Conservation (phyloP, 2,329 filamentous ascomycete species). For the Hyphodiscus sp. region DNA sequence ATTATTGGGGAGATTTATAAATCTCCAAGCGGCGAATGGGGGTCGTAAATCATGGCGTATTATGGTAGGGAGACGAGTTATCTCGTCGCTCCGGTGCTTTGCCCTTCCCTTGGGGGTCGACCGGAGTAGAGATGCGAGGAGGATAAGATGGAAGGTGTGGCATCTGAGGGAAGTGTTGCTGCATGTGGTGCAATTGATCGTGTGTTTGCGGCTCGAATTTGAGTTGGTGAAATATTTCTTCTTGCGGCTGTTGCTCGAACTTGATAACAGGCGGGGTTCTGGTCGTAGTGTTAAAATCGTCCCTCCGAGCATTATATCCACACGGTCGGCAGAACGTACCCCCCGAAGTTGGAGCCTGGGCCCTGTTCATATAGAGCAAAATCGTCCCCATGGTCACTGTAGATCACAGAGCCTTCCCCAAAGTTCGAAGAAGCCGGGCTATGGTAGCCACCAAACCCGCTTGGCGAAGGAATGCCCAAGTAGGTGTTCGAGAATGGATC, state of each 20-base stretch:
- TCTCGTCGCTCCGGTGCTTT: constrained; percentile 22
- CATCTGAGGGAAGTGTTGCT: constrained; percentile 8
- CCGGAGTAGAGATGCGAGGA: constrained; percentile 22
- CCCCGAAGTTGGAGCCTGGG: constrained; percentile 28
- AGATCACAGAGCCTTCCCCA: constrained; percentile 53
- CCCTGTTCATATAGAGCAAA: constrained; percentile 31
- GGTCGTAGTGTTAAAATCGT: constrained; percentile 30
- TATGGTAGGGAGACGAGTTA: constrained; percentile 11
- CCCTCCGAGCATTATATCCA: constrained; percentile 31
- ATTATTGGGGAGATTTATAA: constrained; percentile 18
- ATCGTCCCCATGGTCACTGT: constrained; percentile 55
- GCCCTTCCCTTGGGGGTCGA: constrained; percentile 26
- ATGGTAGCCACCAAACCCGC: constrained; percentile 44
- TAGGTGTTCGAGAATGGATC: constrained; percentile 51
- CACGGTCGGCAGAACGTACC: constrained; percentile 32
- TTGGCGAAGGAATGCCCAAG: constrained; percentile 56
- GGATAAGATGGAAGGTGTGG: constrained; percentile 19
- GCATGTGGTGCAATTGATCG: constrained; percentile 14
- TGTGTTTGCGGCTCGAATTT: constrained; percentile 22
- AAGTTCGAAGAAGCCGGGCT: constrained; percentile 58
- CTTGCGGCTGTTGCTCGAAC: constrained; percentile 18
- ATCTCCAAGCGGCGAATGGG: constrained; percentile 8
- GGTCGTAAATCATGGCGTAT: constrained; percentile 12
- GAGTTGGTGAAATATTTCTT: constrained; percentile 10
- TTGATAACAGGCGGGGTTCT: constrained; percentile 27